phyloP scores from a whole-genome alignment of 2,329 filamentous ascomycete genomes.

The Pestalotiopsis sp. region DNA sequence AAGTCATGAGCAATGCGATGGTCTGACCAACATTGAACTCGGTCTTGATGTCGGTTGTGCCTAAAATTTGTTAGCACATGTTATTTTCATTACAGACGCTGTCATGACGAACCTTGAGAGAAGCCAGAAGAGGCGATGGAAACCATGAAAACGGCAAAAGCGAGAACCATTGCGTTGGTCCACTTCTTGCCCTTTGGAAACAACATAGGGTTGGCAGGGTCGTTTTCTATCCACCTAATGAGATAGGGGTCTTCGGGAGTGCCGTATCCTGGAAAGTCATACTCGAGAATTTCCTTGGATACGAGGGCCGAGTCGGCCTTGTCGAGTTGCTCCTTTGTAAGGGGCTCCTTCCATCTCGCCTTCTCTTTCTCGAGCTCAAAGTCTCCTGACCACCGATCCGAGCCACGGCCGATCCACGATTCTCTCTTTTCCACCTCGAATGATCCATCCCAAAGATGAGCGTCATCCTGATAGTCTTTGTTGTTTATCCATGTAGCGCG shows the following conservation, averaged over 20 bases:
- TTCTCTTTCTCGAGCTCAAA: constrained; percentile 18
- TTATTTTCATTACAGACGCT: not conserved
- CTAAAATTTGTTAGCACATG: constrained; percentile 21
- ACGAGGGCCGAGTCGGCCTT: constrained; percentile 18
- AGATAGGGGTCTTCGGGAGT: constrained; percentile 45
- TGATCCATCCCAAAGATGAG: constrained; percentile 19
- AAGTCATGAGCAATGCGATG: constrained; percentile 36
- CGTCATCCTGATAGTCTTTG: constrained; percentile 11
- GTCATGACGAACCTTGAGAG: constrained; percentile 21
- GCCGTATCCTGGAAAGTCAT: constrained; percentile 41
- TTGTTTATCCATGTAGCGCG: constrained; percentile 18
- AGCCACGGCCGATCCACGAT: constrained; percentile 15
- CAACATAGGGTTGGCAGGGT: constrained; percentile 44
- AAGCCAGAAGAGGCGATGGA: constrained; percentile 43
- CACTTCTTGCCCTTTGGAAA: constrained; percentile 40
- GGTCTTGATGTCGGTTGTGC: constrained; percentile 36
- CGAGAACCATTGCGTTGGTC: constrained; percentile 38
- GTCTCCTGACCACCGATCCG: constrained; percentile 17
- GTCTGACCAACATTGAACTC: constrained; percentile 40
- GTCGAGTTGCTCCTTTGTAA: constrained; percentile 17
- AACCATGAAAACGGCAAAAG: constrained; percentile 42
- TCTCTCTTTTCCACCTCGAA: constrained; percentile 21
- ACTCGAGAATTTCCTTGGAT: constrained; percentile 29
- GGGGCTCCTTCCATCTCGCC: constrained; percentile 15
- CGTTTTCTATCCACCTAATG: constrained; percentile 47